Percentiles rank a stretch among this genome's conserved stretches.
Conservation (phyloP, 345 rosid genomes). For the Cardamine chenopodiifolia region DNA sequence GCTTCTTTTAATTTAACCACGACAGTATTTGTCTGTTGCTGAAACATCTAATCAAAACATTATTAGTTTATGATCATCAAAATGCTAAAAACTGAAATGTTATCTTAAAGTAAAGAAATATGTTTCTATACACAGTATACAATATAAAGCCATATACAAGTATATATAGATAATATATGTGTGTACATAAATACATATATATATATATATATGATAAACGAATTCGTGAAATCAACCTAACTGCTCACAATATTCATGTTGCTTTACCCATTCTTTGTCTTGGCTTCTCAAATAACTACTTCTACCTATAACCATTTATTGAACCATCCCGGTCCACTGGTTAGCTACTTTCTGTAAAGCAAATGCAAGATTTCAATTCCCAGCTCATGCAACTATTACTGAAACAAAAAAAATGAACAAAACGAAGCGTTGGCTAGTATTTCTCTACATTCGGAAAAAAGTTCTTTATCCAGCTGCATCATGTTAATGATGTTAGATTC, state of each 20-base stretch:
- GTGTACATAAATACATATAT: background rate
- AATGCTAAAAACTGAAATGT: background rate
- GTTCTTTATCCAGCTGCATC: background rate
- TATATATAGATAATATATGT: background rate
- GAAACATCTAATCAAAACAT: background rate
- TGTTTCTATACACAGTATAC: background rate
- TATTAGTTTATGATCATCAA: background rate
- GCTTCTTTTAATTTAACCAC: background rate
- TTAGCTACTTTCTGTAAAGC: background rate
- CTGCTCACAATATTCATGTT: slow-evolving; percentile 38
- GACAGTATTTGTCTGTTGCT: background rate
- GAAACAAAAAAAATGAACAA: background rate
- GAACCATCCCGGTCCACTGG: slow-evolving; percentile 27
- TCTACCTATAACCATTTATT: slow-evolving; percentile 29
- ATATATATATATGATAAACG: background rate
- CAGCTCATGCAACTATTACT: slow-evolving; percentile 2
- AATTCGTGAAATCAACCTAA: slow-evolving; percentile 39
- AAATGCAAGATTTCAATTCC: background rate
- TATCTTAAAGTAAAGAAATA: background rate
- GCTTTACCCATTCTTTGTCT: slow-evolving; percentile 7
- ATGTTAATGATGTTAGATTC: background rate
- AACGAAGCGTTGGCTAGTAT: background rate
- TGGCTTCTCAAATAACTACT: slow-evolving; percentile 22
- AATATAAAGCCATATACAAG: background rate
- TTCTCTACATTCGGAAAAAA: background rate